Percentiles rank a stretch among this genome's conserved stretches.
phyloP scores from a whole-genome alignment of 2,329 filamentous ascomycete species.

The Magnaporthiopsis poae region DNA sequence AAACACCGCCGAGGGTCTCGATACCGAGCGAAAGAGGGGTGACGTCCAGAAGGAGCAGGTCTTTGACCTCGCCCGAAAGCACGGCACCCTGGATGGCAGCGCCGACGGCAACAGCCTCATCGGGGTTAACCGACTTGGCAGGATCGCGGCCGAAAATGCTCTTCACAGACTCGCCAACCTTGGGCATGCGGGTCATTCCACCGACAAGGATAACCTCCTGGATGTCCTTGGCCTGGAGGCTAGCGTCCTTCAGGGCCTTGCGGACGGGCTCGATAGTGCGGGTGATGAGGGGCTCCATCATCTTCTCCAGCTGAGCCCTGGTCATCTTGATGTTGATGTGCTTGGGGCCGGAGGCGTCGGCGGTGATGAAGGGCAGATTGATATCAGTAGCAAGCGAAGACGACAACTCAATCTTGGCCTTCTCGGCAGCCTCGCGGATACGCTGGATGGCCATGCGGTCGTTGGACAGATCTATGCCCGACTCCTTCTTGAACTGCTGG shows the following conservation, averaged over 20 bases:
- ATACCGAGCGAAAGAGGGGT: conserved; percentile 95
- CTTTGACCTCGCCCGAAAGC: conserved; percentile 90
- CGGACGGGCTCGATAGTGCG: conserved; percentile 85
- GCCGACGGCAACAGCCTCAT: conserved; percentile 95
- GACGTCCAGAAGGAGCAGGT: conserved; percentile 88
- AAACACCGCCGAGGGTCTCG: conserved; percentile 94
- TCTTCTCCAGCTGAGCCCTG: conserved; percentile 81
- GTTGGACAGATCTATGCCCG: conserved; percentile 74
- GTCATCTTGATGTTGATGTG: conserved; percentile 96
- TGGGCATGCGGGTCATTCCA: conserved; percentile 99
- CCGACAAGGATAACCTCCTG: conserved; percentile 96
- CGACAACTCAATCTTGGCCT: conserved; percentile 98
- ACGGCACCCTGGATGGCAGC: conserved; percentile 95
- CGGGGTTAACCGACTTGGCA: conserved; percentile 96
- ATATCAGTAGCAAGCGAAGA: conserved; percentile 93
- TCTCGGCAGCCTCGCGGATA: conserved; percentile 96
- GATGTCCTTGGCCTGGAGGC: conserved; percentile 82
- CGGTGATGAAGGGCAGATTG: conserved; percentile 97
- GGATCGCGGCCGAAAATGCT: conserved; percentile 91
- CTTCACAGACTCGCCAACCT: conserved; percentile 94
- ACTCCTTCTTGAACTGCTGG: conserved; percentile 92
- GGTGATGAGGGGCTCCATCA: conserved; percentile 81
- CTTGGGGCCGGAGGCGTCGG: conserved; percentile 88
- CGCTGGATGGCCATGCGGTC: conserved; percentile 98
- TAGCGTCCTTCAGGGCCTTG: conserved; percentile 94